These are phyloP conservation scores for Rhodocollybia butyracea DNA, from an alignment of 768 basidiomycete genomes.

Conservation along the genomic window DNA sequence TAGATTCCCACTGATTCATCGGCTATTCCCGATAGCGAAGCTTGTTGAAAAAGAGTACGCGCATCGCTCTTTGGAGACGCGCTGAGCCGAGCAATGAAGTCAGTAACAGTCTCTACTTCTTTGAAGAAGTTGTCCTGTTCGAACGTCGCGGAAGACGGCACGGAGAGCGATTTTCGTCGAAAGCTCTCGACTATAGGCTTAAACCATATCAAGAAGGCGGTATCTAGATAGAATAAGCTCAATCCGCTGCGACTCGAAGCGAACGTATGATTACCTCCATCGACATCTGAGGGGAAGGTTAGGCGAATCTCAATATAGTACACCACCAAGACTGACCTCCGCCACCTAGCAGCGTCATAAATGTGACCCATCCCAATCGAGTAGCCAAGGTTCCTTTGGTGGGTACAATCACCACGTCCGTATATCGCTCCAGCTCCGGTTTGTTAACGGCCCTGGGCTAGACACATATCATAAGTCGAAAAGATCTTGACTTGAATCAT, in stretches of 20 bases:
- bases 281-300: constrained; percentile 48
- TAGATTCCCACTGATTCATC: constrained; percentile 38
- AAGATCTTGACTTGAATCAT: neutral
- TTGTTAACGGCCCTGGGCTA: constrained; percentile 59
- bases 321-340: constrained; percentile 70
- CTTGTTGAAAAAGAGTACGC: constrained; percentile 35
- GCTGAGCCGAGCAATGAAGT: constrained; percentile 35
- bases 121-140: constrained; percentile 43
- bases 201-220: constrained; percentile 45
- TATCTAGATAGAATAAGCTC: constrained; percentile 36
- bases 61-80: constrained; percentile 16
- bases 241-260: too few species aligned
- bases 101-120: constrained; percentile 44
- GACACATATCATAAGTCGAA: neutral
- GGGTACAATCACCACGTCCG: constrained; percentile 58
- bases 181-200: constrained; percentile 47
- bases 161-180: constrained; percentile 37
- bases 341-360: constrained; percentile 60
- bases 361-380: constrained; percentile 34
- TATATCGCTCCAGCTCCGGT: constrained; percentile 44
- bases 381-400: constrained; percentile 14
- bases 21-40: constrained; percentile 33
- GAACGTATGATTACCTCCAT: constrained; percentile 52
- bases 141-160: constrained; percentile 36
- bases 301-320: too few species aligned